These are phyloP conservation scores for Didymella pinodella DNA, from an alignment of 2,329 filamentous ascomycete genomes.

Conservation along the genomic window DNA sequence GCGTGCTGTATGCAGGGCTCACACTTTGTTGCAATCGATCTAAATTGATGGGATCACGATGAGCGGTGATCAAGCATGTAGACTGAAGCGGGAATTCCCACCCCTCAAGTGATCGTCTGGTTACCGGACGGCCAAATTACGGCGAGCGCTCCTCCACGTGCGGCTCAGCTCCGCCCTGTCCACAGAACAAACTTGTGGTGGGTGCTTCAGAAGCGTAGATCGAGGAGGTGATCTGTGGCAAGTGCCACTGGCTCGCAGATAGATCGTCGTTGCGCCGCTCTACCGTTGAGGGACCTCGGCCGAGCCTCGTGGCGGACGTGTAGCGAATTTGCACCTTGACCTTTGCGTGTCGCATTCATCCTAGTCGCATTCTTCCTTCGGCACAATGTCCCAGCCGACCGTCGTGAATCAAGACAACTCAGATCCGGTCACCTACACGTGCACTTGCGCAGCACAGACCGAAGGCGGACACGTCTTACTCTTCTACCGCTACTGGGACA, in stretches of 20 bases:
- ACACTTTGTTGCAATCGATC: not conserved
- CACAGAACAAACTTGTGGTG: conserved; percentile 6
- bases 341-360: not conserved
- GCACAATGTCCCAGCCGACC: conserved; percentile 3
- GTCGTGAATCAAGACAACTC: conserved; percentile 19
- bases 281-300: not conserved
- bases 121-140: conserved; percentile 2
- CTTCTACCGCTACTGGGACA: conserved; percentile 37
- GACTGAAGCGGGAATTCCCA: not conserved
- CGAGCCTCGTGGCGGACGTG: conserved; percentile 8
- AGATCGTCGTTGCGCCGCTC: not conserved
- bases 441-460: conserved; percentile 26
- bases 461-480: conserved; percentile 28
- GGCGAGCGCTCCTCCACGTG: conserved; percentile 2
- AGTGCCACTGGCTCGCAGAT: not conserved
- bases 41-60: not conserved
- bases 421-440: conserved; percentile 30
- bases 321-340: not conserved
- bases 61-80: not conserved
- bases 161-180: conserved; percentile 1
- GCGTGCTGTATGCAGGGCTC: not conserved
- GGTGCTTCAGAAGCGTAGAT: conserved; percentile 16
- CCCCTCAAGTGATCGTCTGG: conserved; percentile 2
- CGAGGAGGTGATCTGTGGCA: conserved; percentile 9
- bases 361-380: not conserved